phyloP scores from a whole-genome alignment of 495 filamentous ascomycete genomes.

The Ramalina peruviana region DNA sequence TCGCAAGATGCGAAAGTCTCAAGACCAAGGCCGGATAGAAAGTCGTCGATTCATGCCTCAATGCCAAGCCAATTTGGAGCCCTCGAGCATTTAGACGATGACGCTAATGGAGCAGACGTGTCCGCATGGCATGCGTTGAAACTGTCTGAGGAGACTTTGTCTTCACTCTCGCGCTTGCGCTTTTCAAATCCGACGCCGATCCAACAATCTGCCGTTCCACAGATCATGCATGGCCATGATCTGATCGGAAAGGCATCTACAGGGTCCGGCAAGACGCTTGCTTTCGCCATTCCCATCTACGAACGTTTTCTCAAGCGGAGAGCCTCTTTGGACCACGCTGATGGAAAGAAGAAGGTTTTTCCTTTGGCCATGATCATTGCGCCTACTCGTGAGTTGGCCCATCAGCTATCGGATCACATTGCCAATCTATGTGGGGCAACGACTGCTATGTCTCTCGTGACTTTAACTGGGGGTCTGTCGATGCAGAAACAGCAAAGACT shows the following conservation, averaged over 20 bases:
- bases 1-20: not conserved
- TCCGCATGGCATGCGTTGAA: conserved; percentile 64
- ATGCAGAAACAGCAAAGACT: conserved; percentile 84
- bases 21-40: not conserved
- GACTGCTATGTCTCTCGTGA: conserved; percentile 51
- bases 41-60: conserved; percentile 15
- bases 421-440: conserved; percentile 48
- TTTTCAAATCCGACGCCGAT: conserved; percentile 73
- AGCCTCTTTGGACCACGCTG: not conserved
- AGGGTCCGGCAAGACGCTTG: conserved; percentile 73
- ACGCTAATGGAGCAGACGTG: conserved; percentile 25
- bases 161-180: conserved; percentile 60
- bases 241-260: conserved; percentile 72
- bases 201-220: conserved; percentile 61
- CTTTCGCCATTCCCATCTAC: conserved; percentile 59
- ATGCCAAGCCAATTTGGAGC: conserved; percentile 6
- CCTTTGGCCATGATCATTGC: conserved; percentile 83
- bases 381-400: conserved; percentile 83
- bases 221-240: conserved; percentile 59
- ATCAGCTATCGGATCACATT: conserved; percentile 76
- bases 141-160: conserved; percentile 53
- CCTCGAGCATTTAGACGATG: conserved; percentile 29
- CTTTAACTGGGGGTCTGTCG: conserved; percentile 80
- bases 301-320: conserved; percentile 28
- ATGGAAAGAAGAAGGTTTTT: conserved; percentile 13